Evolutionary conservation across 2,329 filamentous ascomycete genomes (phyloP).

Genomic region (Fusarium compactum): DNA sequence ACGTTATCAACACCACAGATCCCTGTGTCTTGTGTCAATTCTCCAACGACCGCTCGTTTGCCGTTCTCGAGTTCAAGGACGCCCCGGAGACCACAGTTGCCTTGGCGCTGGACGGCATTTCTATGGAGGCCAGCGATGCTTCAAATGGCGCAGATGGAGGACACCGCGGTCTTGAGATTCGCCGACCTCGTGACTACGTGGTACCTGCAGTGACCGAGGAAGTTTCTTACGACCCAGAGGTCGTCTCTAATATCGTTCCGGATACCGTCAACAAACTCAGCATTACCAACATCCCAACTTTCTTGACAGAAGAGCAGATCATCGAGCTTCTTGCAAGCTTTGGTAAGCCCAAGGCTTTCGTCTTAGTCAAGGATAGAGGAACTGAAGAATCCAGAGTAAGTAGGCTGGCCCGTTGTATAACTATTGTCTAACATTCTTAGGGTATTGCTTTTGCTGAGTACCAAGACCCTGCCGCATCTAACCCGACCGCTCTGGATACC

Average conservation of each 20-base stretch:
- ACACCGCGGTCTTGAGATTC: constrained; percentile 76
- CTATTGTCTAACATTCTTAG: constrained; percentile 60
- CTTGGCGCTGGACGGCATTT: constrained; percentile 87
- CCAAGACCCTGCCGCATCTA: constrained; percentile 74
- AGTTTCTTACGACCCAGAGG: constrained; percentile 77
- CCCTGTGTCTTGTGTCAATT: constrained; percentile 88
- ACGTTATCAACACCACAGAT: constrained; percentile 85
- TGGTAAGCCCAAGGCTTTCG: constrained; percentile 91
- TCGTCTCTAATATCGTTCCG: constrained; percentile 83
- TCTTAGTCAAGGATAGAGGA: constrained; percentile 86
- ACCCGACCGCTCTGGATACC: constrained; percentile 88
- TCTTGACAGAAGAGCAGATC: constrained; percentile 91
- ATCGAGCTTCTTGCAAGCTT: constrained; percentile 91
- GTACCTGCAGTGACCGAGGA: constrained; percentile 84
- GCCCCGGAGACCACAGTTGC: constrained; percentile 91
- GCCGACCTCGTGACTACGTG: constrained; percentile 96
- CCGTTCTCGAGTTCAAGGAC: constrained; percentile 90
- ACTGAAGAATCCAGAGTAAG: constrained; percentile 89
- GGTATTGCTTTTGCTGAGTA: constrained; percentile 99
- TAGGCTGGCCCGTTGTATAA: background rate
- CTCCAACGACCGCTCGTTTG: constrained; percentile 82
- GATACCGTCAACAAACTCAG: constrained; percentile 97
- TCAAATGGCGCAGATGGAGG: constrained; percentile 66
- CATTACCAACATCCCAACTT: constrained; percentile 87
- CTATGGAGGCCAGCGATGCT: constrained; percentile 80